These are phyloP conservation scores for Fraxinus pennsylvanica DNA, from an alignment of 257 asterid species.

Conservation along the genomic window DNA sequence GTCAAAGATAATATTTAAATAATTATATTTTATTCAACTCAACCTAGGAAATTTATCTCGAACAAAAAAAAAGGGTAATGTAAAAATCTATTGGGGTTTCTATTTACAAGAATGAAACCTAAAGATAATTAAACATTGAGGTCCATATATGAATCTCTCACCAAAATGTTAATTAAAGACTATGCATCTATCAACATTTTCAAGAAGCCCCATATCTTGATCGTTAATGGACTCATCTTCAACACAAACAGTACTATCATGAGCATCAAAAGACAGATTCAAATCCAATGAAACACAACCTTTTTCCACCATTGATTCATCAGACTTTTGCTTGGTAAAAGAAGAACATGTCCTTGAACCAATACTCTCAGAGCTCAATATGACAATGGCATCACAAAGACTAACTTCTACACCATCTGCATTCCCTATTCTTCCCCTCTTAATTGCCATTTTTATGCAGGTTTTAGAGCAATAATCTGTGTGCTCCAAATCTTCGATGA, in stretches of 20 bases:
- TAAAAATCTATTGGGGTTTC: background rate
- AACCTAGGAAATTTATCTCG: background rate
- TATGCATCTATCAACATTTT: constrained; percentile 59
- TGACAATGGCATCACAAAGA: constrained; percentile 67
- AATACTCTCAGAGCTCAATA: constrained; percentile 49
- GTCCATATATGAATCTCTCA: background rate
- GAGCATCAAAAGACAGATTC: constrained; percentile 49
- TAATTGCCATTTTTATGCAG: constrained; percentile 57
- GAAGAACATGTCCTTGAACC: constrained; percentile 53
- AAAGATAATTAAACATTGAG: background rate
- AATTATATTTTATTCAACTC: background rate
- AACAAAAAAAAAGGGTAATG: no score
- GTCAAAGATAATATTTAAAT: no score
- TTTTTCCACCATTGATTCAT: constrained; percentile 14
- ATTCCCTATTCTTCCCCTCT: constrained; percentile 47
- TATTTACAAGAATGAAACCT: constrained; percentile 3
- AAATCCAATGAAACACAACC: constrained; percentile 52
- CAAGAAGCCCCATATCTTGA: constrained; percentile 48
- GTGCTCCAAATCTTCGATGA: constrained; percentile 59
- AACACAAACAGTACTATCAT: constrained; percentile 8
- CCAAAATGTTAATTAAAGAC: constrained; percentile 27
- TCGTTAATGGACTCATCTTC: constrained; percentile 36
- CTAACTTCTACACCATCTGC: constrained; percentile 54
- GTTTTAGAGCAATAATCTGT: constrained; percentile 45
- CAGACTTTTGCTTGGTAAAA: constrained; percentile 29